Base-by-base conservation (phyloP, 2,329 filamentous ascomycete genomes). In the Trichophyton schoenleinii region DNA sequence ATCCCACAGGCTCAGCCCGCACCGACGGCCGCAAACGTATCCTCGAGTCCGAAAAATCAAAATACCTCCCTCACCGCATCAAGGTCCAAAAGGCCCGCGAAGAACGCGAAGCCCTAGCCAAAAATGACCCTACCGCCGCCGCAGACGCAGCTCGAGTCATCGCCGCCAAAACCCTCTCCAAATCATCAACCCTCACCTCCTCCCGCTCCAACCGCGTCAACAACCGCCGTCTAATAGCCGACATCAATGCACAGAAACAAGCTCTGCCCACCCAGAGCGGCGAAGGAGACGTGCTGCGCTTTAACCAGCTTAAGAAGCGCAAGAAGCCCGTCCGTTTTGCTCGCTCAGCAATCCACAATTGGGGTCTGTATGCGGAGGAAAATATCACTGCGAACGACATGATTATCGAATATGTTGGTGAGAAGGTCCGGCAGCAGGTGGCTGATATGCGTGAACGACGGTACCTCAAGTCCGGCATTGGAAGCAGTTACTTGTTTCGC, bases 271-370 rank as follows among this genome's bases (percentile, higher is more conserved):
- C 86, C 11, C 81, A 90, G 20, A 87, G 87, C 60, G 81, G 80
- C 15, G 91, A 96, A 67, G 89, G 91, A 60, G 92, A 96, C 69
- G 90, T 94, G 34, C 84, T 99, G 69, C 88, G 92, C 62, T 99
- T 99, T 82, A 99, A 99, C 75, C 94, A 97, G 78, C 85, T 99
- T 62, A 96, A 97, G 82, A 99, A 97, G 78, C 88, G 94, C 64
- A 99, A 97, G 84, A 99, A 99, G 80, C 91, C 92, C 1, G 94
- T 99, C 73, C 94, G 95, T 72, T 99, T 99, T 75, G 94, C 92
- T 62, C 85, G 94, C 52, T 99, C 94, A 59, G 94, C 94, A 53
- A 99, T 99, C 68, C 94, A 99, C 76, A 97, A 96, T 70, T 99
- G 94, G 94, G 94, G 94, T 31, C 78, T 99, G 31, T 99, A 99